A percentile compares a stretch with the other conserved stretches of the same genome.
Conservation (phyloP, 1,139 yeast genomes). For the Casaregolazyma lundiana region DNA sequence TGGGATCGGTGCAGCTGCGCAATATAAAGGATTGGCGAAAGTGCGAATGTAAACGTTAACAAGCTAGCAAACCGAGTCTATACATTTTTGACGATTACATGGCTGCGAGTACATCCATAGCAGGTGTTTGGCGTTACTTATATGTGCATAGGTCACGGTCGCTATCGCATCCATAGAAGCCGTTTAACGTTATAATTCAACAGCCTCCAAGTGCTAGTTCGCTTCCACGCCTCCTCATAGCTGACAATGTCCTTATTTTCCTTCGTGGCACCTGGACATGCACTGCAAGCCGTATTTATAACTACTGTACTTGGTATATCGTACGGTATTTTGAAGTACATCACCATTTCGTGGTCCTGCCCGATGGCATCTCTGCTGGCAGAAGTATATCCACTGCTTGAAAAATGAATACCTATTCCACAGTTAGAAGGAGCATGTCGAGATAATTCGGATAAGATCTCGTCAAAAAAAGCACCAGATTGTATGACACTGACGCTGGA, state of each 20-base stretch:
- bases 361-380: neutral
- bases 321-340: conserved; percentile 31
- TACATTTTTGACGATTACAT: too few relatives aligned
- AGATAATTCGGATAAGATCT: conserved; percentile 28
- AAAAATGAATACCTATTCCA: conserved; percentile 23
- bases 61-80: too few relatives aligned
- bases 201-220: conserved; percentile 32
- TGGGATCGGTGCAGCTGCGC: neutral
- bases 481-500: conserved; percentile 15
- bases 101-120: neutral
- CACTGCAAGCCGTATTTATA: conserved; percentile 29
- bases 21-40: too few relatives aligned
- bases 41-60: too few relatives aligned
- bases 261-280: conserved; percentile 26
- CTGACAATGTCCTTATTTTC: conserved; percentile 32
- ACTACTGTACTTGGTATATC: conserved; percentile 23
- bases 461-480: conserved; percentile 23
- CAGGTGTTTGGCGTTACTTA: neutral
- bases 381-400: conserved; percentile 1
- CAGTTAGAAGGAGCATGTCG: conserved; percentile 21
- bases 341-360: conserved; percentile 1
- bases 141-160: neutral
- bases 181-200: conserved; percentile 35
- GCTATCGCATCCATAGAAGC: conserved; percentile 33
- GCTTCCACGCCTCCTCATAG: conserved; percentile 33